Conservation (phyloP, 2,329 filamentous ascomycete genomes). For the Epichloe uncinata region DNA sequence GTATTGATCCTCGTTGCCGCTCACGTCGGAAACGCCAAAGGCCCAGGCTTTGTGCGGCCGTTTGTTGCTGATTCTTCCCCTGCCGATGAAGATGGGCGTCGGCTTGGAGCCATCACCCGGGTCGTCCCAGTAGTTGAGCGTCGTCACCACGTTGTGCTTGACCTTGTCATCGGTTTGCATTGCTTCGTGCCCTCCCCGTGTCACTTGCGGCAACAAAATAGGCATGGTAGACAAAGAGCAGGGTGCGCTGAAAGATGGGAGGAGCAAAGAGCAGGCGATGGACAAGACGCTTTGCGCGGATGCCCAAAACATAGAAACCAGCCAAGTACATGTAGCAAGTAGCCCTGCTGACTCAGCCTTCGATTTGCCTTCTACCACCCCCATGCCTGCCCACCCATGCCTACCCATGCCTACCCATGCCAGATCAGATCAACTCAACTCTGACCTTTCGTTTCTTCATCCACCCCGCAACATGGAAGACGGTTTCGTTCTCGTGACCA, state of each 20-base stretch:
- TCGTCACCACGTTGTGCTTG: conserved; percentile 19
- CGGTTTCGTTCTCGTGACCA: background rate
- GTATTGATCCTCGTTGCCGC: conserved; percentile 26
- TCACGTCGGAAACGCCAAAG: conserved; percentile 28
- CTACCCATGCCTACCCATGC: background rate
- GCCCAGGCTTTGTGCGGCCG: conserved; percentile 25
- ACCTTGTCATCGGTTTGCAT: background rate
- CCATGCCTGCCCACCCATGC: background rate
- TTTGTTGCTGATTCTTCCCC: conserved; percentile 15
- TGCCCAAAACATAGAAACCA: no score
- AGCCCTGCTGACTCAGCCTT: background rate
- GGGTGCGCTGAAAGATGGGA: no score
- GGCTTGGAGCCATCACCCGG: conserved; percentile 29
- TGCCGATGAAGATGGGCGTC: conserved; percentile 19
- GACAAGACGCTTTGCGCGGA: no score
- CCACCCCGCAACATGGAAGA: background rate
- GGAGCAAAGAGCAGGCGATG: no score
- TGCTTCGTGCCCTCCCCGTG: background rate
- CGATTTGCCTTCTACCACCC: no score
- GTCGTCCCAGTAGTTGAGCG: conserved; percentile 27
- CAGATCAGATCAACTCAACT: no score
- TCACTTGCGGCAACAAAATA: background rate
- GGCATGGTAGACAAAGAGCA: no score
- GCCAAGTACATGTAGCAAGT: no score
- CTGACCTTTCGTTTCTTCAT: no score